Base-by-base conservation (phyloP, 1,139 yeast species). In the Suhomyces terraborum region DNA sequence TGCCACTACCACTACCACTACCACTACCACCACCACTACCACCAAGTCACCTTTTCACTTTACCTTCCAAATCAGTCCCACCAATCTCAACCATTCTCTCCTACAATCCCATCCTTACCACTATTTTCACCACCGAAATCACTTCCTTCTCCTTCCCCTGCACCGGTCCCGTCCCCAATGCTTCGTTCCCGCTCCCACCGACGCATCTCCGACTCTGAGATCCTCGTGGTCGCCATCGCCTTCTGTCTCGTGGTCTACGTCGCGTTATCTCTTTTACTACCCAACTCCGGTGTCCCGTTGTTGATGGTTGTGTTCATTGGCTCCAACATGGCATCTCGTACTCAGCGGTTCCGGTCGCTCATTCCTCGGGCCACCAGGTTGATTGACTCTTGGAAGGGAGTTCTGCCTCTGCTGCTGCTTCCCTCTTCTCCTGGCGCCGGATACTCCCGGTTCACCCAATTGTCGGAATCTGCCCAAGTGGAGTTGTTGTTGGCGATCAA, bases 401-500 rank as follows among this genome's bases (percentile, higher is more conserved):
- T 46, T 8, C 19, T 9, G 4, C 28, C 25, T 12, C 37, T 13
- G 16, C 27, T 12, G 12, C 18, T 24, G 5, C 37, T 34, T 18
- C 44, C 51, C 3, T 6, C 21, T 7, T n/a, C 38, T 6, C 45
- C 8, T 12, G 50, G 49, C 4, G 24, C 38, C 9, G 50, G 50
- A n/a, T 42, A 50, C 37, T 41, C 38, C 9, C 42, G 36, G 8
- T 62, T 60, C 38, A 36, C 33, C 8, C 32, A 36, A 1, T 47
- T 63, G 33, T 42, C 52, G 13, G 56, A 55, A n/a, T 32, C 43
- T 5, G 53, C 59, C 16, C 51, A 58, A 36, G 16, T 52, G 18
- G 78, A 75, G 38, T 45, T 82, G 14, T 53, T 81, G 1, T 64
- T 73, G n/a, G 77, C 88, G 0, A 57, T 82, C 13, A 62, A 64